Evolutionary conservation across 2,329 filamentous ascomycete species (phyloP).

Genomic region (Botrytis pseudocinerea): DNA sequence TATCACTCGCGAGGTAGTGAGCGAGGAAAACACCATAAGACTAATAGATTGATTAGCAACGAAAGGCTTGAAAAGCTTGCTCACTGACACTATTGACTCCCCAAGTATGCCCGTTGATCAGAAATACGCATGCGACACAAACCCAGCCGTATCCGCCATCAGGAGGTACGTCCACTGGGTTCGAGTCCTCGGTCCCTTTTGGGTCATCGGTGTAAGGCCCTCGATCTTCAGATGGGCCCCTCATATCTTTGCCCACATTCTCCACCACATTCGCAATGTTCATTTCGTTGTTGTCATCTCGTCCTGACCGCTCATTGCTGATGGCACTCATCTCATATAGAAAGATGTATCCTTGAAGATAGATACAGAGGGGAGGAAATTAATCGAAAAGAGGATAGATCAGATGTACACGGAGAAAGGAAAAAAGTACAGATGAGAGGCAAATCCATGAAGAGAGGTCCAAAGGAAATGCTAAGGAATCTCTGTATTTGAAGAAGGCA

Average conservation of each 20-base stretch:
- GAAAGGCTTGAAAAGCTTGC: slow-evolving; percentile 17
- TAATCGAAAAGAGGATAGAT: not conserved
- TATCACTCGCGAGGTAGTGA: slow-evolving; percentile 66
- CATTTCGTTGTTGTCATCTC: slow-evolving; percentile 10
- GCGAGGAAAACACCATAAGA: slow-evolving; percentile 75
- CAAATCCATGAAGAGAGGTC: not conserved
- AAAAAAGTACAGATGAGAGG: not conserved
- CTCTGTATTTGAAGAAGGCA: not conserved
- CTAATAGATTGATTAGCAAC: slow-evolving; percentile 37
- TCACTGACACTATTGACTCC: slow-evolving; percentile 42
- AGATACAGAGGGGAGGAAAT: not conserved
- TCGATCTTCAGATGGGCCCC: not conserved
- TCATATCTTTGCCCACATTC: not conserved
- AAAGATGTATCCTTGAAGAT: not conserved
- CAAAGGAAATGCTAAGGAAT: not conserved
- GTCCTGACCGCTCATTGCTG: slow-evolving; percentile 12
- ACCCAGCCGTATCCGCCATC: slow-evolving; percentile 61
- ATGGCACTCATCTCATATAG: not conserved
- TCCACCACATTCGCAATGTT: not conserved
- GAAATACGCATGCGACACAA: slow-evolving; percentile 47
- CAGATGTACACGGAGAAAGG: not conserved
- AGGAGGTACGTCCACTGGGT: slow-evolving; percentile 46
- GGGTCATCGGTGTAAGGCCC: not conserved
- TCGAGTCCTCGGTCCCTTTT: slow-evolving; percentile 11
- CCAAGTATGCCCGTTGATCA: slow-evolving; percentile 52